These are phyloP conservation scores for Botryosphaeria dothidea DNA, from an alignment of 2,329 filamentous ascomycete species.

Conservation along the genomic window DNA sequence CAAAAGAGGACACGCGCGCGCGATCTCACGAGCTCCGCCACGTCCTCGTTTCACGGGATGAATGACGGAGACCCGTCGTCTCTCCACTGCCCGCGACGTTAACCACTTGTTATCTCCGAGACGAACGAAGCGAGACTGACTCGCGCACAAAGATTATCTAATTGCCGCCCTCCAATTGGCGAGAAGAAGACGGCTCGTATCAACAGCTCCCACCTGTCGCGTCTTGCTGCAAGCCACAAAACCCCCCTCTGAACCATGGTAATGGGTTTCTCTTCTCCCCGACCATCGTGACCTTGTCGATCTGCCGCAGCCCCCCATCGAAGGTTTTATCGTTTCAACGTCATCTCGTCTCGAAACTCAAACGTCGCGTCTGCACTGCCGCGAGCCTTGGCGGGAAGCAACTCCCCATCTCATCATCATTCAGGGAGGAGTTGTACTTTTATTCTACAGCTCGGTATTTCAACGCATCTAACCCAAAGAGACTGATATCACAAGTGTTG, in stretches of 20 bases:
- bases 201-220: neutral
- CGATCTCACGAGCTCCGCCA: no score
- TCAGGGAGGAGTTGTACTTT: no score
- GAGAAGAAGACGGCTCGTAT: no score
- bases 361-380: no score
- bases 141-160: neutral
- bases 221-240: slow-evolving; percentile 7
- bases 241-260: slow-evolving; percentile 5
- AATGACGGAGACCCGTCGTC: neutral
- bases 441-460: no score
- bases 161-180: neutral
- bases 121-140: neutral
- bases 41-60: neutral
- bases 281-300: neutral
- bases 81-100: neutral
- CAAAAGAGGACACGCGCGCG: neutral
- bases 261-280: neutral
- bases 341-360: neutral
- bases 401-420: no score
- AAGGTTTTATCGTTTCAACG: neutral
- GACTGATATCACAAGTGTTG: no score
- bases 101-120: neutral
- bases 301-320: neutral
- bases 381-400: no score
- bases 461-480: no score